Evolutionary conservation across 768 basidiomycete species (phyloP), one percentile per base, ranked within the genome.

Genomic region (Serendipita sp.): DNA sequence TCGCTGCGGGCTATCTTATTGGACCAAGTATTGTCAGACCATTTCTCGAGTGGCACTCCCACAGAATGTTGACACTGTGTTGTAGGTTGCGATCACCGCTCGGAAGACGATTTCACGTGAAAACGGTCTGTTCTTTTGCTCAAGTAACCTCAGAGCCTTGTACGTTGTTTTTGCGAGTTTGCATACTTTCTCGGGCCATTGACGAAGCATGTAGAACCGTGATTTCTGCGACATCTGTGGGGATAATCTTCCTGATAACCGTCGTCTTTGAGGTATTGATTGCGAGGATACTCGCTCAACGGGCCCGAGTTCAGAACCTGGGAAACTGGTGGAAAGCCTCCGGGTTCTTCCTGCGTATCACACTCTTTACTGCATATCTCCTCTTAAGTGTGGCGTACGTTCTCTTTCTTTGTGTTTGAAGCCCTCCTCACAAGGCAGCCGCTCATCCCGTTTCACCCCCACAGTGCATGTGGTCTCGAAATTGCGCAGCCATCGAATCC

Each of bases 391-490:
- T 58, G 11, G 53, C 53, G 53, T 58, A 33, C 22, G 53, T 58
- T 9, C 28, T 28, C n/a, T 31, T 58, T 9, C 4, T n/a, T 24
- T 24, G 3, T 33, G 45, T 9, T 7, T 9, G 45, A 28, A 7
- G 45, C 17, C 9, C 14, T 38, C 34, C 34, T 38, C 14, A 5
- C 34, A 38, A 38, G 34, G 45, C 26, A 48, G 45, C 45, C n/a
- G 45, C 26, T 48, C 5, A 20, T 20, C 9, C 42, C n/a, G 45
- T 20, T 28, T 48, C 45, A 20, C 20, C 20, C n/a, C 13, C 3
- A 58, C 24, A 58, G 53, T 28, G 53, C 53, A 58, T 58, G 53
- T 58, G 53, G 53, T 9, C 24, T 58, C 22, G 53, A 58, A 33
- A 58, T 58, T 24, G 31, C 24, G 9, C 53, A 58, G n/a, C 53